phyloP scores from a whole-genome alignment of 2,329 filamentous ascomycete species.

The Pyrenophora seminiperda region DNA sequence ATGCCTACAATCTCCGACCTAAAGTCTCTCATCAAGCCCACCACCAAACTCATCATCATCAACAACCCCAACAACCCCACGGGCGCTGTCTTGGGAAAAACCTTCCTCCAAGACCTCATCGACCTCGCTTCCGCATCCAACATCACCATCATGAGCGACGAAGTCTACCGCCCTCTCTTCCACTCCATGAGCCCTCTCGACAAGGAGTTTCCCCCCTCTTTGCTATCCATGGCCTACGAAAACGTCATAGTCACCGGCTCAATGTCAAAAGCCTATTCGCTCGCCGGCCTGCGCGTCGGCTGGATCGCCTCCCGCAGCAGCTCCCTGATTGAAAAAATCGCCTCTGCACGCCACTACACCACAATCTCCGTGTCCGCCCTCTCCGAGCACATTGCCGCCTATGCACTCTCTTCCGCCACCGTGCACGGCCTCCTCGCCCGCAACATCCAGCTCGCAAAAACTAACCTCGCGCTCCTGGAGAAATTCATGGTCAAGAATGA shows the following conservation, averaged over 20 bases:
- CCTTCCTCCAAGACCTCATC: slow-evolving; percentile 65
- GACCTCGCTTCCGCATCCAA: slow-evolving; percentile 65
- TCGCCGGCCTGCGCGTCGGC: slow-evolving; percentile 80
- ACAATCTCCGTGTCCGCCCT: slow-evolving; percentile 84
- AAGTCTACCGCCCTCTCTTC: slow-evolving; percentile 85
- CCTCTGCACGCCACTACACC: slow-evolving; percentile 76
- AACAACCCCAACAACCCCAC: slow-evolving; percentile 86
- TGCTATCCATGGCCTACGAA: slow-evolving; percentile 72
- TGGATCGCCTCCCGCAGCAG: slow-evolving; percentile 76
- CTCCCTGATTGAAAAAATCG: slow-evolving; percentile 66
- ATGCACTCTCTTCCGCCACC: slow-evolving; percentile 69
- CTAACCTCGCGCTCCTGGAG: slow-evolving; percentile 69
- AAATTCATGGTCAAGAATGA: slow-evolving; percentile 69
- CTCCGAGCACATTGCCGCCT: slow-evolving; percentile 78
- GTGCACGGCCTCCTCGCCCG: slow-evolving; percentile 67
- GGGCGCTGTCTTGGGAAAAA: slow-evolving; percentile 69
- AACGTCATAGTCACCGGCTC: slow-evolving; percentile 76
- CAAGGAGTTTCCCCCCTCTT: slow-evolving; percentile 66
- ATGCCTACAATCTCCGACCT: slow-evolving; percentile 70
- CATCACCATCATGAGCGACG: slow-evolving; percentile 74
- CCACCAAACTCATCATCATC: slow-evolving; percentile 73
- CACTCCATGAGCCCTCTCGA: slow-evolving; percentile 66
- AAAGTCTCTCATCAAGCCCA: slow-evolving; percentile 65
- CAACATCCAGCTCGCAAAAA: slow-evolving; percentile 70
- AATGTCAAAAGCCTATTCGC: slow-evolving; percentile 82